phyloP scores from a whole-genome alignment of 2,329 filamentous ascomycete genomes.

The Penicillium sp. region DNA sequence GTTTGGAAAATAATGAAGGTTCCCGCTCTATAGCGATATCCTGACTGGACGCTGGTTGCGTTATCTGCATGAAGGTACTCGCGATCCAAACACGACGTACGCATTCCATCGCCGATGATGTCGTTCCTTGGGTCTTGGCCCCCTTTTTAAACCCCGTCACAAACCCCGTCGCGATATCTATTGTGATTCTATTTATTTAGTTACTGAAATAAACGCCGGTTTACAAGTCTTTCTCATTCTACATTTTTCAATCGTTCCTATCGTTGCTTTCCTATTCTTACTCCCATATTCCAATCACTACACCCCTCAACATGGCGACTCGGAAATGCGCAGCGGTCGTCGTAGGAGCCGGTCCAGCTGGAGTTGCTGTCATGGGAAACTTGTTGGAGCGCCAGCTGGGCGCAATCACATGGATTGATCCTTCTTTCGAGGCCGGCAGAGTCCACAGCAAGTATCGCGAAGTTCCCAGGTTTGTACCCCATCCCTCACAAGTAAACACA shows the following conservation, averaged over 20 bases:
- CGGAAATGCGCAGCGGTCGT: slow-evolving; percentile 55
- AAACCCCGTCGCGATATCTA: slow-evolving; percentile 1
- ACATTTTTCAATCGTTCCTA: not conserved
- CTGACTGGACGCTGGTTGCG: slow-evolving; percentile 26
- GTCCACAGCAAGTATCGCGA: slow-evolving; percentile 58
- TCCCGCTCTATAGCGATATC: slow-evolving; percentile 13
- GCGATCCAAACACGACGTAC: too few species aligned
- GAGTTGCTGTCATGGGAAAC: slow-evolving; percentile 62
- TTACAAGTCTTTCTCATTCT: not conserved
- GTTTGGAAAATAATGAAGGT: not conserved
- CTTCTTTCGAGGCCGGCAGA: slow-evolving; percentile 55
- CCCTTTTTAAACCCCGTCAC: slow-evolving; percentile 12
- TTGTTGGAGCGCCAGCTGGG: slow-evolving; percentile 55
- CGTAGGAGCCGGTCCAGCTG: slow-evolving; percentile 59
- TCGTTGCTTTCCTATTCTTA: not conserved
- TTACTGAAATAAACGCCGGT: slow-evolving; percentile 15
- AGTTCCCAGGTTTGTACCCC: slow-evolving; percentile 52
- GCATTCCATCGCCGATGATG: slow-evolving; percentile 16
- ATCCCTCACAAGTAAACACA: not conserved
- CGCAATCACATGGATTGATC: slow-evolving; percentile 62
- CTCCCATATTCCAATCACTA: not conserved
- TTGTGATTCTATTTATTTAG: slow-evolving; percentile 19
- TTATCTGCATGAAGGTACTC: slow-evolving; percentile 20
- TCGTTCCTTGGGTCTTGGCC: slow-evolving; percentile 17
- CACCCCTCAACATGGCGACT: slow-evolving; percentile 25